Evolutionary conservation across 73 alveolate species (phyloP), one percentile per base, ranked within the genome.

Genomic region (Breviolum minutum): DNA sequence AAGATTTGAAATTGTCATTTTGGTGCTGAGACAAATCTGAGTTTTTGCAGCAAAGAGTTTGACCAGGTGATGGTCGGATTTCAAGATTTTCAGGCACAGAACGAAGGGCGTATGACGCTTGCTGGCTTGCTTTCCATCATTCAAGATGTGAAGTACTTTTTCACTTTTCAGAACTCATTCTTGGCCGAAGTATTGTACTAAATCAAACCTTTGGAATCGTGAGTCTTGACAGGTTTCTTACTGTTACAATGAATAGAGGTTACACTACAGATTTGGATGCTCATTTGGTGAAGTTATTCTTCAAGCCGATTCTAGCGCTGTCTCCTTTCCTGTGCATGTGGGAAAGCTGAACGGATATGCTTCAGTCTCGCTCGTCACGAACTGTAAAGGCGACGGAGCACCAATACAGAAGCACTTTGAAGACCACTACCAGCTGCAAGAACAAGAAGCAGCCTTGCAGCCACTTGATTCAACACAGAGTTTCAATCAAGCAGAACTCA

Each of bases 321-420:
- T 40, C 54, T 40, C 54, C 54, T 40, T 40, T 40, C 54, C 54
- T 40, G 54, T 0, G 54, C 54, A 40, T 40, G 54, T 40, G 0
- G 0, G 54, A 40, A 40, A 40, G 3, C 54, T 40, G 3, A 40
- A 40, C 54, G 54, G 54, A 40, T 40, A 40, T 40, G 54, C 54
- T 40, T 40, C 54, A 40, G 54, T 40, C 54, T 40, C 54, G 54
- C 3, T 40, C 0, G 54, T 40, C 54, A 40, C 54, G 54, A 40
- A 40, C 54, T 71, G 32, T 27, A 20, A 87, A 92, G 97, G 97
- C 29, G 97, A 92, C 27, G 97, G 97, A 26, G 97, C 97, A 6
- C 97, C 97, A 22, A 92, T 92, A 7, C 97, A 92, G 81, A 92
- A 92, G 89, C 82, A 79, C 79, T 92, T 92, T 30, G 97, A 92